Base-by-base conservation (phyloP, 2,329 filamentous ascomycete genomes). In the Fusarium sterilihyphosum region DNA sequence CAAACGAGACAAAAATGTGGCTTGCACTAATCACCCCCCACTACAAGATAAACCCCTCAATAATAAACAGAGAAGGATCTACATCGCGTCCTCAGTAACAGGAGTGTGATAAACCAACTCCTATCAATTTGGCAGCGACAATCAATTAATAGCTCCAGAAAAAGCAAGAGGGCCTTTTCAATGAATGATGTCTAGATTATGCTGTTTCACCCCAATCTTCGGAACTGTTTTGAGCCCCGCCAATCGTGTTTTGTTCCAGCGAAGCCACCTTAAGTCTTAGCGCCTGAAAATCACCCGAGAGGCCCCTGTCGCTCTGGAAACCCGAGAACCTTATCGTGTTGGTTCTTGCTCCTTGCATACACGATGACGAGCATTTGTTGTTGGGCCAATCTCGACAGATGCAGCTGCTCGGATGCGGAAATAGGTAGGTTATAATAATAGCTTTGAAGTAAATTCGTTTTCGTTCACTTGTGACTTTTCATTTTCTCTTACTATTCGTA, bases 301-400 rank as follows among this genome's bases (percentile, higher is more conserved):
- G 8, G 8, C 31, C 40, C 40, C 26, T 44, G 66, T 70, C 60
- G 40, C 66, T 70, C 66, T 70, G 60, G 67, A 70, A 60, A 70
- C 67, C 24, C 29, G 41, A 44, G 17, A 70, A 70, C 46, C 31
- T 53, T 70, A 50, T 49, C 37, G 31, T 13, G n/a, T 38, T 31
- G 22, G 38, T 37, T 41, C 22, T n/a, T 40, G 17, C 46, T 68
- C 52, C 60, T 70, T 53, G 60, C 52, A 70, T 70, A 59, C 29
- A 49, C 17, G 35, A 70, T 70, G 59, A 59, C 52, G 52, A 31
- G 41, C 9, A 35, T 63, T 35, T 38, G 65, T 70, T 70, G 41
- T 70, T 70, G 44, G 38, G 43, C 52, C 46, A 70, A 70, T 65
- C 8, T 44, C 37, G 6, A 49, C 24, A 16, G 17, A 33, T 40